Evolutionary conservation across 2,329 filamentous ascomycete genomes (phyloP), one percentile per base, ranked within the genome.

Genomic region (Sporothrix brunneoviolacea): DNA sequence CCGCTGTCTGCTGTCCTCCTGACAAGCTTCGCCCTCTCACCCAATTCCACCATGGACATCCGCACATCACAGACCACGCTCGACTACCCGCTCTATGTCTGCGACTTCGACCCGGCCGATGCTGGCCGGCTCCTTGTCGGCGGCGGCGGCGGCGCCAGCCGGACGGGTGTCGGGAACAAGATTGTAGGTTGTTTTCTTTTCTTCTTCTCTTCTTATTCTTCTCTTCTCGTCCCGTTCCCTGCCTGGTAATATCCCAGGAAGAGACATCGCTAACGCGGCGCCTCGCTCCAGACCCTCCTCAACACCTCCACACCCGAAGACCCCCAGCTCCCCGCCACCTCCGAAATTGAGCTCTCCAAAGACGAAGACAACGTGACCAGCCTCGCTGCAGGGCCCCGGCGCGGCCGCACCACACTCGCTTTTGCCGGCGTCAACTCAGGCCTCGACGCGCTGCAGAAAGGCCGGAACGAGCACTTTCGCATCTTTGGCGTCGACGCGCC

Each of bases 291-390:
- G 84, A 83, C 81, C 27, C 72, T 90, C 13, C 75, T 95, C 55
- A 83, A 91, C 64, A 77, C 83, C n/a, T 81, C 79, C 16, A 72
- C 72, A 60, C 82, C 79, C 33, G 73, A 80, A 12, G 73, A 79
- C n/a, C 4, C 42, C 50, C 79, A 83, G 42, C 70, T 88, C 44
- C 76, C 82, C 55, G 72, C 84, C 58, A 72, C 77, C 19, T 80
- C 83, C 57, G 87, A 95, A 59, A 75, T 91, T 61, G 82, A 89
- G 53, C 80, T 95, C 43, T 86, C 86, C 55, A 78, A 82, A 59
- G 82, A 91, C 62, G 91, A 96, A 70, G 91, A 97, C 68, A 94
- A 86, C 51, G 88, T 95, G 52, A 89, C 86, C 57, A 91, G 86
- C 49, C 75, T 96, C 44, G 88, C 83, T 37, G 80, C 85, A 47